These are phyloP conservation scores for Podospora pseudocomata DNA, from an alignment of 495 filamentous ascomycete species.

Conservation along the genomic window DNA sequence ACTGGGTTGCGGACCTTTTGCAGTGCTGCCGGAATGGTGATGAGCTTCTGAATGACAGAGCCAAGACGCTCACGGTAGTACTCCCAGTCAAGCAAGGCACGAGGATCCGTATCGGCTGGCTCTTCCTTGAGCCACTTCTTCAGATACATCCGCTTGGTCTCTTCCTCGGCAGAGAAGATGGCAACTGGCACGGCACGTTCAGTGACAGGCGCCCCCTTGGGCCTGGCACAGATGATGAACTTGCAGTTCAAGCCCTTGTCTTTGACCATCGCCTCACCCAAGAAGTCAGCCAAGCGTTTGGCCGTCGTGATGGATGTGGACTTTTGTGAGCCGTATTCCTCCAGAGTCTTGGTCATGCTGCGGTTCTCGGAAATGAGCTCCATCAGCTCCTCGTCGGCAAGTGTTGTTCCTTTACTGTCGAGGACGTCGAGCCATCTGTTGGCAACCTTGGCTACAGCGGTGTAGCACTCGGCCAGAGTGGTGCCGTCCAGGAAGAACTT, in stretches of 20 bases:
- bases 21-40: conserved; percentile 94
- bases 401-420: conserved; percentile 74
- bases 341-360: conserved; percentile 93
- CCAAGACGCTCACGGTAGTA: conserved; percentile 95
- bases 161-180: conserved; percentile 91
- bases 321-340: conserved; percentile 93
- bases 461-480: conserved; percentile 84
- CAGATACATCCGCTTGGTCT: conserved; percentile 82
- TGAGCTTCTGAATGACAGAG: conserved; percentile 95
- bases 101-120: conserved; percentile 85
- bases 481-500: conserved; percentile 95
- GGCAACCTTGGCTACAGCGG: conserved; percentile 88
- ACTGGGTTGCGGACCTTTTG: conserved; percentile 95
- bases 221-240: conserved; percentile 90
- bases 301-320: conserved; percentile 98
- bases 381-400: conserved; percentile 95
- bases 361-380: conserved; percentile 98
- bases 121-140: conserved; percentile 96
- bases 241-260: conserved; percentile 99
- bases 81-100: conserved; percentile 86
- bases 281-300: conserved; percentile 90
- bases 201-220: conserved; percentile 86
- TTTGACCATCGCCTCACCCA: conserved; percentile 98
- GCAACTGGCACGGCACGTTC: conserved; percentile 92
- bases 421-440: conserved; percentile 95